Conservation (phyloP, 2,329 filamentous ascomycete species). For the Paraconiothyrium sp. region DNA sequence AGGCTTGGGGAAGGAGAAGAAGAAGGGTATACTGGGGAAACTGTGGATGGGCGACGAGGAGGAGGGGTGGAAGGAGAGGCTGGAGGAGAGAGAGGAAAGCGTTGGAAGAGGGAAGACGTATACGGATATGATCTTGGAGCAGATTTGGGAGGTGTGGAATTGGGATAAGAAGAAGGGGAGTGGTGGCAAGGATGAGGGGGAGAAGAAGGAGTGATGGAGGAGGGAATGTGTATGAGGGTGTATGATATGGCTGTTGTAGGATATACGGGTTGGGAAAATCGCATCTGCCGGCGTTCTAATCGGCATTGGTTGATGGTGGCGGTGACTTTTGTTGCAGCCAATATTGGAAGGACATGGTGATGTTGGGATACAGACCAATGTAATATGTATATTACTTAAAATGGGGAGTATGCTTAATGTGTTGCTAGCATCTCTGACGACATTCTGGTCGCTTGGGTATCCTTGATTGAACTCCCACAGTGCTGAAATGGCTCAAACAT, state of each 20-base stretch:
- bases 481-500: background rate
- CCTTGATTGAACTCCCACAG: background rate
- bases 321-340: background rate
- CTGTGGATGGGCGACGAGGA: slow-evolving; percentile 53
- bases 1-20: slow-evolving; percentile 36
- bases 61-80: slow-evolving; percentile 57
- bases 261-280: background rate
- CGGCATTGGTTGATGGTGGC: background rate
- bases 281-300: slow-evolving; percentile 2
- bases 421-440: background rate
- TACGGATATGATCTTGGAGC: slow-evolving; percentile 55
- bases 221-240: slow-evolving; percentile 2
- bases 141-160: slow-evolving; percentile 60
- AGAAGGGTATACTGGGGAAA: slow-evolving; percentile 42
- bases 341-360: background rate
- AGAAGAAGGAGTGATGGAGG: slow-evolving; percentile 34
- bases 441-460: background rate
- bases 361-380: background rate
- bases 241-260: slow-evolving; percentile 16
- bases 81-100: slow-evolving; percentile 57
- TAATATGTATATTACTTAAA: background rate
- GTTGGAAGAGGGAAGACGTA: slow-evolving; percentile 51
- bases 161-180: slow-evolving; percentile 50
- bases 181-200: slow-evolving; percentile 31
- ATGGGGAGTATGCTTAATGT: background rate